These are phyloP conservation scores for Globisporangium canariense DNA, from an alignment of 352 stramenopile species.

Conservation along the genomic window DNA sequence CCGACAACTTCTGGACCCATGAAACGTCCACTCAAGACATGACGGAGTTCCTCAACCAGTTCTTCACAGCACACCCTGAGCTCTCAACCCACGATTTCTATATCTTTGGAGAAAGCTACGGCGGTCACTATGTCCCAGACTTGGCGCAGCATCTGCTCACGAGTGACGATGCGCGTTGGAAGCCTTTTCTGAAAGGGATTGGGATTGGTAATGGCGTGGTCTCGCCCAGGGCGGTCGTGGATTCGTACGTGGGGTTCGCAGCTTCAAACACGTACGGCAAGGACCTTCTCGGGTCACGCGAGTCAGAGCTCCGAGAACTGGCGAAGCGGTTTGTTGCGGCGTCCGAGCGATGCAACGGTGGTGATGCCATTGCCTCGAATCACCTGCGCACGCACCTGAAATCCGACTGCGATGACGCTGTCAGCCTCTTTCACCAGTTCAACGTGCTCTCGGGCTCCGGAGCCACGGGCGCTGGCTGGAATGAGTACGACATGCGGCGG, in stretches of 20 bases:
- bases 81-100: slow-evolving; percentile 77
- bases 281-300: slow-evolving; percentile 29
- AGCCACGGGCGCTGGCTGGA: slow-evolving; percentile 29
- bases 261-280: slow-evolving; percentile 36
- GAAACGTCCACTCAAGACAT: slow-evolving; percentile 42
- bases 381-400: background rate
- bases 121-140: slow-evolving; percentile 93
- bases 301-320: slow-evolving; percentile 10
- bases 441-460: slow-evolving; percentile 8
- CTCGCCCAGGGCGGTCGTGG: slow-evolving; percentile 40
- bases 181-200: slow-evolving; percentile 68
- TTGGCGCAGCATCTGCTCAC: slow-evolving; percentile 76
- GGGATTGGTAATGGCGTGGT: slow-evolving; percentile 80
- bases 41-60: slow-evolving; percentile 44
- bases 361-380: background rate
- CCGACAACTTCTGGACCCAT: slow-evolving; percentile 41
- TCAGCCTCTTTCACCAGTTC: slow-evolving; percentile 18
- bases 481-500: slow-evolving; percentile 70
- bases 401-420: slow-evolving; percentile 24
- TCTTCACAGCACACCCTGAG: slow-evolving; percentile 41
- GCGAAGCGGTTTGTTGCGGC: slow-evolving; percentile 22
- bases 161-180: slow-evolving; percentile 23
- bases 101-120: slow-evolving; percentile 95
- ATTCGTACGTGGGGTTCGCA: slow-evolving; percentile 55
- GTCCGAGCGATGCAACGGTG: slow-evolving; percentile 15